Evolutionary conservation across 2,329 filamentous ascomycete species (phyloP), one percentile per base, ranked within the genome.

Genomic region (Parastagonospora avenae): DNA sequence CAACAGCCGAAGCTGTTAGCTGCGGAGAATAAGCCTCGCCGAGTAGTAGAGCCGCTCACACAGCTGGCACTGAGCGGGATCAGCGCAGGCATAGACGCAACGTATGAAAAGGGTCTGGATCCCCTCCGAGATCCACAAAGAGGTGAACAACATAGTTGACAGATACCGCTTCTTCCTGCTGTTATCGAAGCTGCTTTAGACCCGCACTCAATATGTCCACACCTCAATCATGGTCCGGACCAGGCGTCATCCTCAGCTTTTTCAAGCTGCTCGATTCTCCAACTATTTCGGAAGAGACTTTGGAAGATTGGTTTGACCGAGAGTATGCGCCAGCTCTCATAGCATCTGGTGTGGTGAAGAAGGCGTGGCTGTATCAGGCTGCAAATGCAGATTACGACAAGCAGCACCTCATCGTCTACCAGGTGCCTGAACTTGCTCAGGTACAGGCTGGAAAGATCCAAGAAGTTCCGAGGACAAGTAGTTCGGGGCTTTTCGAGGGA

Each of bases 261-360:
- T 36, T 64, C 16, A 56, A 52, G n/a, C 54, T 64, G 12, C 52
- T 40, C 1, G 27, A 55, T 31, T 40, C 52, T 10, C 59, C 60
- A 1, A 39, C 55, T n/a, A 33, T 67, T 8, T 54, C 59, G 8
- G 24, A 56, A 44, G 60, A 63, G n/a, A 53, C 42, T 2, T 45
- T 67, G 12, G 50, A 60, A 12, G 59, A 55, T 37, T 71, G 64
- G 62, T 61, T 65, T 24, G 51, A 67, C 16, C 52, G 63, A 15
- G 57, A 61, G 7, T 66, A 64, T 31, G 44, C 66, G 9, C 65
- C 64, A 1, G 54, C 49, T 9, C 31, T 70, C 10, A 9, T 70
- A 27, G 50, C 48, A 5, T 60, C 60, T 9, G 61, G 59, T 2
- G 53, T 45, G 1, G 48, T 66, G 10, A 52, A 45, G 4, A 50